These are phyloP conservation scores for Bipolaris gigantea DNA, from an alignment of 2,329 filamentous ascomycete genomes.

Conservation along the genomic window DNA sequence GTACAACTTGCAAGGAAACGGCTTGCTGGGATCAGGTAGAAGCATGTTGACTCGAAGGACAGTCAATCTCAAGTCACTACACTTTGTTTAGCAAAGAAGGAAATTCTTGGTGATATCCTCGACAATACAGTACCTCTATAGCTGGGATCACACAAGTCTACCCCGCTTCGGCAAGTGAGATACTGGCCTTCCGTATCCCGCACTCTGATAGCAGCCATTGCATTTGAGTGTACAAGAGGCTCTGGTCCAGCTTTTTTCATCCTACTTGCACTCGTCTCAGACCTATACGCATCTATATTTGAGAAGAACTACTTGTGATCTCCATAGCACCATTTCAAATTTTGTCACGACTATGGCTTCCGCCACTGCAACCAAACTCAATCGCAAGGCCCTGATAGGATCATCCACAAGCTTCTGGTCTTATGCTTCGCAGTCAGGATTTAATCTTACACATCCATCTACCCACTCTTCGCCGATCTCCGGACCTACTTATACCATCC, in stretches of 20 bases:
- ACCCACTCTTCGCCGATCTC: conserved; percentile 27
- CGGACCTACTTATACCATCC: conserved; percentile 19
- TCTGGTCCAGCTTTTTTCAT: background rate
- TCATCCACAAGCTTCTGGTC: conserved; percentile 50
- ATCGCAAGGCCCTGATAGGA: conserved; percentile 48
- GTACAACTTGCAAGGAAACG: conserved; percentile 27
- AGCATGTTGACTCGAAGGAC: background rate
- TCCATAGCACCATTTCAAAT: background rate
- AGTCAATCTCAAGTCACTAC: background rate
- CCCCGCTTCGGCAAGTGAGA: conserved; percentile 16
- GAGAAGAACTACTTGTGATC: background rate
- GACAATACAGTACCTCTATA: conserved; percentile 12
- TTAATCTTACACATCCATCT: conserved; percentile 51
- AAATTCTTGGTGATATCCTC: conserved; percentile 5
- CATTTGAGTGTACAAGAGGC: background rate
- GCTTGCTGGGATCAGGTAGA: conserved; percentile 16
- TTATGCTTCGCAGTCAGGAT: conserved; percentile 48
- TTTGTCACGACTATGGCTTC: conserved; percentile 6
- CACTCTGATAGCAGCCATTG: conserved; percentile 8
- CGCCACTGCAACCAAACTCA: background rate
- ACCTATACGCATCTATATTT: background rate
- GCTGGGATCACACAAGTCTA: conserved; percentile 18
- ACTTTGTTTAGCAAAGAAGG: background rate
- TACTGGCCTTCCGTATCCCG: conserved; percentile 19
- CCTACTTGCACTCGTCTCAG: background rate